Evolutionary conservation across 2,329 filamentous ascomycete species (phyloP), one percentile per base, ranked within the genome.

Genomic region (Alternaria sp.): DNA sequence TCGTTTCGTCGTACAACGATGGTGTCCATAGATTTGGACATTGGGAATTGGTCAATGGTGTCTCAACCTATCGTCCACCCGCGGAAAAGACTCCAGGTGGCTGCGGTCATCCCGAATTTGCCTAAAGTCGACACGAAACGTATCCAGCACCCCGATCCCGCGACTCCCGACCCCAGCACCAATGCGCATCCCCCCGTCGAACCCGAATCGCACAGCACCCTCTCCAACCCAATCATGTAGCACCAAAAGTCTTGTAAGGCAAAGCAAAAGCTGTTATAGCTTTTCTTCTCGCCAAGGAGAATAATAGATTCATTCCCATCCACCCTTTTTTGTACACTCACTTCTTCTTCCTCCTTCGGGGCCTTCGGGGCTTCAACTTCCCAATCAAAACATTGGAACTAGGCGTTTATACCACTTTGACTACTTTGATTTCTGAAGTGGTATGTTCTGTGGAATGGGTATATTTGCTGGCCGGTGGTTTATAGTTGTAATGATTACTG

Each of bases 161-260:
- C 64, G 57, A 46, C 53, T 17, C 49, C 49, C 62, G 40, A 57
- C 54, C 61, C 43, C 55, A 43, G 28, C 45, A 49, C 56, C 61
- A 56, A 62, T 62, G 60, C 60, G 60, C 23, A 57, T 40, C 45
- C 55, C 55, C 55, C 56, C 51, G 44, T 57, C 66, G 12, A 64
- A 65, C 49, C 63, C 62, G 58, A 67, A 68, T 62, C 67, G 69
- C 67, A 65, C 66, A 71, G 70, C 70, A 73, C 62, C 67, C 54
- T 69, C 73, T 75, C 73, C 70, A 68, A 61, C 69, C 65, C 65
- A 66, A 62, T 75, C 73, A 74, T 75, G 73, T 75, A 75, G 73
- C 73, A 75, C 73, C 65, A 71, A 61, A 70, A 73, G 69, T 73
- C 70, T 75, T 75, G 73, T 75, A 75, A 69, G 71, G 67, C 59